A percentile compares a stretch with the other conserved stretches of the same genome.
Conservation (phyloP, 495 filamentous ascomycete genomes). For the Aspergillus cavernicola region DNA sequence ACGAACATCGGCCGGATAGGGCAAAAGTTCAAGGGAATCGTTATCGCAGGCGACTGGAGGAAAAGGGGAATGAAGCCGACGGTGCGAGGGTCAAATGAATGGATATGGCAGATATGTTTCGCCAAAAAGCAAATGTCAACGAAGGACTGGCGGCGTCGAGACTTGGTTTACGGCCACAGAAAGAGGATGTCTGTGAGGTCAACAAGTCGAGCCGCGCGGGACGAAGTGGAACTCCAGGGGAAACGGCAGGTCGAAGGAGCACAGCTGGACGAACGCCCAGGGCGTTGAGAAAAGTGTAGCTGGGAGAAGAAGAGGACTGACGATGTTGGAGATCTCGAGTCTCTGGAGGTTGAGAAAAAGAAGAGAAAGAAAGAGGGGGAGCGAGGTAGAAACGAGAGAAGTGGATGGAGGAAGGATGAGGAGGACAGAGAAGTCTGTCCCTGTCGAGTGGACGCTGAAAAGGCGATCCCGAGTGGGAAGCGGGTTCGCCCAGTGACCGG, state of each 20-base stretch:
- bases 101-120: slow-evolving; percentile 21
- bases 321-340: slow-evolving; percentile 1
- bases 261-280: slow-evolving; percentile 19
- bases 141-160: slow-evolving; percentile 32
- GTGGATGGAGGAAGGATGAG: slow-evolving; percentile 8
- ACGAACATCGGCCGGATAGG: slow-evolving; percentile 9
- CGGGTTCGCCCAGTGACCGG: slow-evolving; percentile 18
- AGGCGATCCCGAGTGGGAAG: slow-evolving; percentile 20
- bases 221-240: slow-evolving; percentile 8
- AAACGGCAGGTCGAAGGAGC: slow-evolving; percentile 1
- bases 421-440: slow-evolving; percentile 14
- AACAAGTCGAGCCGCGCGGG: slow-evolving; percentile 8
- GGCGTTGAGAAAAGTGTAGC: slow-evolving; percentile 10
- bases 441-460: slow-evolving; percentile 18
- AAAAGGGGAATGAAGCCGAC: slow-evolving; percentile 4
- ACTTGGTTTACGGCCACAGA: slow-evolving; percentile 22
- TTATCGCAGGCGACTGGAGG: slow-evolving; percentile 8
- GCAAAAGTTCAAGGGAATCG: slow-evolving; percentile 11
- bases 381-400: slow-evolving; percentile 9
- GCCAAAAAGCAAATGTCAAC: slow-evolving; percentile 23
- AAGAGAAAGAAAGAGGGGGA: slow-evolving; percentile 3
- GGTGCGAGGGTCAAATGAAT: slow-evolving; percentile 20
- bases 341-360: slow-evolving; percentile 1
- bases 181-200: slow-evolving; percentile 1
- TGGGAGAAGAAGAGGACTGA: slow-evolving; percentile 6